Conservation (phyloP, 2,329 filamentous ascomycete species). For the Trichoderma cornu-damae region DNA sequence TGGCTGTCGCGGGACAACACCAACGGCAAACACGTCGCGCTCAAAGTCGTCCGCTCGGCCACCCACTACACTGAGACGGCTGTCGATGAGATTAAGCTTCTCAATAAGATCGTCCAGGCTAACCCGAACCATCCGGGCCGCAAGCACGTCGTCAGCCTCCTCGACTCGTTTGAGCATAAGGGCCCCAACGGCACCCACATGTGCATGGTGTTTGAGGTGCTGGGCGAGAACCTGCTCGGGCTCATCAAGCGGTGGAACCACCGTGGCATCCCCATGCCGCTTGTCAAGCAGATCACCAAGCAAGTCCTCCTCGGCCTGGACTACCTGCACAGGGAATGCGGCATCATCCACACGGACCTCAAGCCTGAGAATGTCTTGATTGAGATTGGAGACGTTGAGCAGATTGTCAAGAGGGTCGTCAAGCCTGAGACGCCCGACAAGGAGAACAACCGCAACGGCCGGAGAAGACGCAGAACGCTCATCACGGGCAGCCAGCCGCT, state of each 20-base stretch:
- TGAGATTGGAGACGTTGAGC: slow-evolving; percentile 97
- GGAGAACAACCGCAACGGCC: slow-evolving; percentile 86
- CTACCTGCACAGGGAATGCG: slow-evolving; percentile 94
- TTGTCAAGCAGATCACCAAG: slow-evolving; percentile 98
- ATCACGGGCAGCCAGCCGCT: slow-evolving; percentile 97
- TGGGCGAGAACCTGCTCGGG: slow-evolving; percentile 90
- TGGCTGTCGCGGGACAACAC: slow-evolving; percentile 79
- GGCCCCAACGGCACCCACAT: slow-evolving; percentile 94
- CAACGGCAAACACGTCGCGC: slow-evolving; percentile 87
- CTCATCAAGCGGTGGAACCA: slow-evolving; percentile 99
- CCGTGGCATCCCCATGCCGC: slow-evolving; percentile 87
- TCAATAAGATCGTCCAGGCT: slow-evolving; percentile 93
- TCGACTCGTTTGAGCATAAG: slow-evolving; percentile 97
- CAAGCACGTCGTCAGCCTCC: slow-evolving; percentile 88
- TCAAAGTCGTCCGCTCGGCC: slow-evolving; percentile 96
- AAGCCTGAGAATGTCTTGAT: slow-evolving; percentile 98
- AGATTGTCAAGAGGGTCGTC: slow-evolving; percentile 94
- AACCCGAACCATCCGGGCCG: slow-evolving; percentile 92
- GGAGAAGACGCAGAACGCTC: slow-evolving; percentile 81
- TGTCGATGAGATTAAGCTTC: slow-evolving; percentile 96
- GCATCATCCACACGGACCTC: slow-evolving; percentile 96
- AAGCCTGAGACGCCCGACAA: slow-evolving; percentile 71
- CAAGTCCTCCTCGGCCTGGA: slow-evolving; percentile 93
- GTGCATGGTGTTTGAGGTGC: slow-evolving; percentile 98
- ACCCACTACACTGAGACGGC: slow-evolving; percentile 99